Evolutionary conservation across 148 eudicot genomes (phyloP).

Genomic region (Amaranthus palmeri): DNA sequence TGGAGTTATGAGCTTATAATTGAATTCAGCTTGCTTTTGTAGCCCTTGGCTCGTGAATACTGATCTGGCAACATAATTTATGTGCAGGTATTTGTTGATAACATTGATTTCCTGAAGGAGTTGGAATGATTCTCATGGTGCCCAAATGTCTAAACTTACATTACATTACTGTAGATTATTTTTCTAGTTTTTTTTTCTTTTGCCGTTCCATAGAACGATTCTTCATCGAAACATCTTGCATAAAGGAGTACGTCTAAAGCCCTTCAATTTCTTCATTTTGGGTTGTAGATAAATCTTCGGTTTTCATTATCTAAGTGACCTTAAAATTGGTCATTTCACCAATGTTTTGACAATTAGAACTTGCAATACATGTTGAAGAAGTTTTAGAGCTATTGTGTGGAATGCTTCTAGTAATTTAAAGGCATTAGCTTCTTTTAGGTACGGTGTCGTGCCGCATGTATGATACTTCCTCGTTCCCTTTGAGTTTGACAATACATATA

Average conservation of each 20-base stretch:
- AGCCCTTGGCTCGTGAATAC: too few species aligned
- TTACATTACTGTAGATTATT: slow-evolving; percentile 20
- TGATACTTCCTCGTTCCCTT: too few species aligned
- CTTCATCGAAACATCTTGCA: slow-evolving; percentile 9
- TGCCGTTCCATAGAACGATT: slow-evolving; percentile 3
- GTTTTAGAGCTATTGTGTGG: background rate
- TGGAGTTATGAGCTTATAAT: background rate
- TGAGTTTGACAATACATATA: too few species aligned
- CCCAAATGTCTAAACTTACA: background rate
- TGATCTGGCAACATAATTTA: too few species aligned
- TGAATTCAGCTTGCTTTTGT: background rate
- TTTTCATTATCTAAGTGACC: background rate
- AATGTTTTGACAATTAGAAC: background rate
- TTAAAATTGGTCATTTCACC: background rate
- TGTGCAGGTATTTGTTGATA: slow-evolving; percentile 38
- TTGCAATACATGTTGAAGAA: background rate
- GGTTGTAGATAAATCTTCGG: slow-evolving; percentile 12
- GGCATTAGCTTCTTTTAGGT: too few species aligned
- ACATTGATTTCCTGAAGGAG: slow-evolving; percentile 31
- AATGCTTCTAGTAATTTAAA: too few species aligned
- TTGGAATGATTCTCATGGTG: slow-evolving; percentile 23
- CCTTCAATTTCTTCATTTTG: background rate
- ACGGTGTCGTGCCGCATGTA: too few species aligned
- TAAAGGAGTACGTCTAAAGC: background rate
- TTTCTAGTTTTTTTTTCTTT: slow-evolving; percentile 14